Evolutionary conservation across 345 rosid species (phyloP).

Genomic region (Conringia planisiliqua): DNA sequence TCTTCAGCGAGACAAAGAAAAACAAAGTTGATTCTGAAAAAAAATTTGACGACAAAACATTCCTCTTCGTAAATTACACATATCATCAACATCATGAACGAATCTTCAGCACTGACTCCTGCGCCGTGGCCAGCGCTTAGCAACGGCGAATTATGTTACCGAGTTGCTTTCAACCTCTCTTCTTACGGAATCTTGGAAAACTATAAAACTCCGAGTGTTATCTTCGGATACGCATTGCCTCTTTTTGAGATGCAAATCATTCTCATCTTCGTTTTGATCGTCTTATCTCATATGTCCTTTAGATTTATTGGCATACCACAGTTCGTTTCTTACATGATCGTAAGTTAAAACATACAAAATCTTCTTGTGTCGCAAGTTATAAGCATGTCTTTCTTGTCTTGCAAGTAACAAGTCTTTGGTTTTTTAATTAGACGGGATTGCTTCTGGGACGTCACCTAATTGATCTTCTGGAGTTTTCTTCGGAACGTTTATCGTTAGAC

Average conservation of each 20-base stretch:
- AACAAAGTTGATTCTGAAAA: not conserved
- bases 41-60: not conserved
- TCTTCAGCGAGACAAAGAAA: not conserved
- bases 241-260: constrained; percentile 31
- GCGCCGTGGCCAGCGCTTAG: not conserved
- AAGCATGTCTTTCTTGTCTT: not conserved
- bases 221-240: constrained; percentile 33
- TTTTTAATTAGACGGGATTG: constrained; percentile 23
- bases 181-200: constrained; percentile 25
- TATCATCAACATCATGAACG: not conserved
- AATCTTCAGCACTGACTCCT: not conserved
- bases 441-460: constrained; percentile 21
- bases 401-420: not conserved
- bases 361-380: not conserved
- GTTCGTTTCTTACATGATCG: constrained; percentile 28
- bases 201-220: not conserved
- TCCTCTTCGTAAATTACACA: not conserved
- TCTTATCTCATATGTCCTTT: constrained; percentile 17
- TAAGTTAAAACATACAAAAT: constrained; percentile 6
- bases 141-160: constrained; percentile 6
- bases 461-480: constrained; percentile 15
- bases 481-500: constrained; percentile 16
- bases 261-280: constrained; percentile 11
- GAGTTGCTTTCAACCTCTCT: constrained; percentile 21
- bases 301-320: constrained; percentile 24